Base-by-base conservation (phyloP, 202 grass and related monocot species). In the Zizania palustris region DNA sequence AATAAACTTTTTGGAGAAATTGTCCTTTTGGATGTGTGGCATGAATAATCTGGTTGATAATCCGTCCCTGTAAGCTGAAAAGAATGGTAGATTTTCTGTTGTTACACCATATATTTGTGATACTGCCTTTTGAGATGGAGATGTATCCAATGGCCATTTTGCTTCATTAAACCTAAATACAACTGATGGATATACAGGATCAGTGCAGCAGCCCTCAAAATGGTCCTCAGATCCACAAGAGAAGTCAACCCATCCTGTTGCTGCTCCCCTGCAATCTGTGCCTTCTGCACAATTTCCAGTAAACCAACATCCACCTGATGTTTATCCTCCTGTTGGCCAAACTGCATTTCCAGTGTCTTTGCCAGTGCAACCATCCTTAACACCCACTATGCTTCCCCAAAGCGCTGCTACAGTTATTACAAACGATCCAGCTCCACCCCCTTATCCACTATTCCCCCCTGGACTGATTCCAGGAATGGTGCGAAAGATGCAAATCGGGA, bases 391-490 rank as follows among this genome's bases (percentile, higher is more conserved):
- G 1, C 76, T 72, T 39, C 83, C 84, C 65, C 85, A 83, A 73
- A 85, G 48, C 7, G 54, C 61, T 58, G 63, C 76, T 58, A 51
- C 69, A 64, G 45, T 75, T 46, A 74, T 33, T 43, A 37, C 67
- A 80, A 72, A 46, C 3, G 95, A 95, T 71, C 69, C 77, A 28
- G 85, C 51, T 72, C 91, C 67, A 22, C 96, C 96, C 20, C 91
- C 96, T 28, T 98, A 98, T 76, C 96, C 96, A 61, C 61, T 98
- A 14, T 98, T 98, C 35, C 91, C 95, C 33, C 96, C 96, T 76
- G 96, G 96, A 35, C 89, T 98, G 45, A 98, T 98, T 75, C 96
- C 96, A 67, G 96, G 91, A 72, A 98, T 98, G 96, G 96, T 98
- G 65, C 73, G 91, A 59, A 98, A 98, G 75, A 98, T 92, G 91